These are phyloP conservation scores for Diversispora epigaea DNA, from an alignment of 192 early-diverging fungal species.

Conservation along the genomic window DNA sequence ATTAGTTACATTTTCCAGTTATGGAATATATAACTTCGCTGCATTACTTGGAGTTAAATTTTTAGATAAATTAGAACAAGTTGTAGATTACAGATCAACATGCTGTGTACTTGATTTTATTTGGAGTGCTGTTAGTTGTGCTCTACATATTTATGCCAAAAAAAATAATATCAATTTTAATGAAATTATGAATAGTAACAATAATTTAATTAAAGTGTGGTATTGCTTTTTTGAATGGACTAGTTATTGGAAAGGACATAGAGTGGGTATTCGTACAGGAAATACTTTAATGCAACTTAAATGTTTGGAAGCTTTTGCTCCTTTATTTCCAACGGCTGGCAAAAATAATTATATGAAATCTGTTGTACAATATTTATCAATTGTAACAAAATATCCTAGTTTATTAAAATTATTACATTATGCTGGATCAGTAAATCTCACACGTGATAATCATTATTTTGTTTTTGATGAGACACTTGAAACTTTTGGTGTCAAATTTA, in stretches of 20 bases:
- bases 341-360: no score
- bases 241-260: not conserved
- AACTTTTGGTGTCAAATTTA: no score
- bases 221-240: not conserved
- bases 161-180: not conserved
- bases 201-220: not conserved
- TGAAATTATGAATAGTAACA: not conserved
- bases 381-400: no score
- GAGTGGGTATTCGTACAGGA: not conserved
- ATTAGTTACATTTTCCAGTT: not conserved
- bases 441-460: no score
- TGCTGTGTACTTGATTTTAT: not conserved
- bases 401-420: no score
- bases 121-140: no score
- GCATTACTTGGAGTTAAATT: not conserved
- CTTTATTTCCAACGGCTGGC: not conserved
- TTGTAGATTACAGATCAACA: not conserved
- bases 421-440: no score
- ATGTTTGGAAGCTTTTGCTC: not conserved
- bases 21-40: not conserved
- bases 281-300: not conserved
- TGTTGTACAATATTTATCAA: no score
- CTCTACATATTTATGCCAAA: not conserved
- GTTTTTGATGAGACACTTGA: no score
- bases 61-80: not conserved